These are phyloP conservation scores for Nitzschia sp. DNA, from an alignment of 108 stramenopile genomes.

Conservation along the genomic window DNA sequence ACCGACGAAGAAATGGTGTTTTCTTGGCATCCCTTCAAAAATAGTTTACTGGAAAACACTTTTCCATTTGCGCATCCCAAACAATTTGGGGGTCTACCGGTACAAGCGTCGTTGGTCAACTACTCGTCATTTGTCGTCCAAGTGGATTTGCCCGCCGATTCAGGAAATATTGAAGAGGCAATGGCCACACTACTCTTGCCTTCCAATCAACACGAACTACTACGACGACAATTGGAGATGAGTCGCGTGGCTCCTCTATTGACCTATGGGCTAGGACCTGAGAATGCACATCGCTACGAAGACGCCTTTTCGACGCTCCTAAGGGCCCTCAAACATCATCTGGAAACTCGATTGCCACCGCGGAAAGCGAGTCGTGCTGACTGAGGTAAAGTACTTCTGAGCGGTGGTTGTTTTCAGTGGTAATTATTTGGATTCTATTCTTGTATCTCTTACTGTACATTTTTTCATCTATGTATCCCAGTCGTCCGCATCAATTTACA, in stretches of 20 bases:
- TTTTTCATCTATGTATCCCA: too few relatives aligned
- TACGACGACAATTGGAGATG: constrained; percentile 1
- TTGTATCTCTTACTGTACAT: too few relatives aligned
- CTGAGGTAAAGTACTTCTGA: too few relatives aligned
- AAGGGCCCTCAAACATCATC: not conserved
- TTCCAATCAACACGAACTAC: not conserved
- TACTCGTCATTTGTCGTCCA: not conserved
- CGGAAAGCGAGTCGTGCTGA: too few relatives aligned
- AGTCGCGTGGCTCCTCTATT: not conserved
- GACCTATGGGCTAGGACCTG: constrained; percentile 16
- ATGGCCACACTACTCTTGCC: not conserved
- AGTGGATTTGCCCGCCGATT: not conserved
- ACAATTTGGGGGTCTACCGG: not conserved
- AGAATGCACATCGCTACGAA: constrained; percentile 12
- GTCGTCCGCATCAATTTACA: too few relatives aligned
- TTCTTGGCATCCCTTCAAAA: not conserved
- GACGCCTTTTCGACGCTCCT: constrained; percentile 13
- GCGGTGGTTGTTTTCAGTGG: too few relatives aligned
- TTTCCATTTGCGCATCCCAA: constrained; percentile 1
- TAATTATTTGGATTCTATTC: too few relatives aligned
- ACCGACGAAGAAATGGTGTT: not conserved
- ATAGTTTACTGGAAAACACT: constrained; percentile 7
- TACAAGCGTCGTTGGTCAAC: not conserved
- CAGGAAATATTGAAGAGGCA: not conserved
- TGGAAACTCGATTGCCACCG: not conserved